These are phyloP conservation scores for Xylaria polymorpha DNA, from an alignment of 2,329 filamentous ascomycete genomes.

Conservation along the genomic window DNA sequence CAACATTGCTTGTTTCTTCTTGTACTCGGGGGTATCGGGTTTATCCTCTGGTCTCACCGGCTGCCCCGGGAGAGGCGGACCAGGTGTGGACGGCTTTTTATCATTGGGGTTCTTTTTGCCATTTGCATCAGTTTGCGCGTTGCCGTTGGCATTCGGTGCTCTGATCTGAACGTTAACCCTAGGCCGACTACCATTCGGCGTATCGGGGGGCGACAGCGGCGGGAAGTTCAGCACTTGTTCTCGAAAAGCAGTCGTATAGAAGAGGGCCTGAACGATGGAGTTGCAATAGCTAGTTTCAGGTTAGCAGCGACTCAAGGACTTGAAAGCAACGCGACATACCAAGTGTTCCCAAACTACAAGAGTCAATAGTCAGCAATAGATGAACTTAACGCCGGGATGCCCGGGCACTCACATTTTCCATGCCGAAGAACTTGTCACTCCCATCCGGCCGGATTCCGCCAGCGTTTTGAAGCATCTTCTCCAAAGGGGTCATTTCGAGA, in stretches of 20 bases:
- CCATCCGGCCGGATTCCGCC: conserved; percentile 86
- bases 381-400: conserved; percentile 25
- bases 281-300: conserved; percentile 83
- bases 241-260: conserved; percentile 94
- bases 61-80: conserved; percentile 65
- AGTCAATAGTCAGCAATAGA: conserved; percentile 51
- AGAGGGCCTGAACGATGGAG: conserved; percentile 96
- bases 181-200: conserved; percentile 68
- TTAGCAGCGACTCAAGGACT: conserved; percentile 44
- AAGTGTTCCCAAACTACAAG: conserved; percentile 92
- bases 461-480: conserved; percentile 83
- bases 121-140: conserved; percentile 56
- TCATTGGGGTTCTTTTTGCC: conserved; percentile 66
- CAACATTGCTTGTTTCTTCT: conserved; percentile 94
- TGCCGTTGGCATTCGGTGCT: conserved; percentile 64
- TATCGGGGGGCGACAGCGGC: conserved; percentile 74
- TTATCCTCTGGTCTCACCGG: conserved; percentile 84
- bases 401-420: conserved; percentile 82
- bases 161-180: conserved; percentile 72
- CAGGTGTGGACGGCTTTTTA: conserved; percentile 64
- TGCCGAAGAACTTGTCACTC: conserved; percentile 97
- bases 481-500: conserved; percentile 70
- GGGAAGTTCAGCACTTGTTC: conserved; percentile 95
- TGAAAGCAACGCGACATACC: conserved; percentile 66
- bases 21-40: conserved; percentile 94